Evolutionary conservation across 2,329 filamentous ascomycete species (phyloP).

Genomic region (Phialophora verrucosa): DNA sequence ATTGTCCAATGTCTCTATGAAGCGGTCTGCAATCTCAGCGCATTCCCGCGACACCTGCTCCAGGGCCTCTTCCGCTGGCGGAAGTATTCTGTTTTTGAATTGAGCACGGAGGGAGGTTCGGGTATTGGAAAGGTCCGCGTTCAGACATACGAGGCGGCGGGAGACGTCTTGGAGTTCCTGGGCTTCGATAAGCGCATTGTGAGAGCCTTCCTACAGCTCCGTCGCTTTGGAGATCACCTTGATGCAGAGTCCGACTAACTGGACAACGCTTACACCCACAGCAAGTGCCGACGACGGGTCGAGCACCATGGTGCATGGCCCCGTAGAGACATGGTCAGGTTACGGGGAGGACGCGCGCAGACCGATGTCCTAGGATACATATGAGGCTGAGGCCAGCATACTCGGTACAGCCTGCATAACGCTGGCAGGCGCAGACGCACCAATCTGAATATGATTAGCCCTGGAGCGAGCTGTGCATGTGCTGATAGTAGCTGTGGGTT

Average conservation of each 20-base stretch:
- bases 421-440: neutral
- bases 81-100: neutral
- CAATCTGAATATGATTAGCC: neutral
- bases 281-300: neutral
- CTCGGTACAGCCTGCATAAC: neutral
- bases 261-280: neutral
- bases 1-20: neutral
- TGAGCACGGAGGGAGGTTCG: neutral
- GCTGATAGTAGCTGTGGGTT: neutral
- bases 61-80: neutral
- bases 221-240: constrained; percentile 1
- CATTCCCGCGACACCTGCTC: neutral
- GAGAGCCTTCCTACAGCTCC: neutral
- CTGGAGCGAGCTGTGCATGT: neutral
- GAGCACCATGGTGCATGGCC: neutral
- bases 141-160: neutral
- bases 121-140: neutral
- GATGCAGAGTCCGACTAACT: neutral
- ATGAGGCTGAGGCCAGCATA: neutral
- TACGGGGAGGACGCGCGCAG: neutral
- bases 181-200: neutral
- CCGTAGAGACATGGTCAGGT: neutral
- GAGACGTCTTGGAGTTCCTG: neutral
- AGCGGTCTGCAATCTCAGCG: neutral
- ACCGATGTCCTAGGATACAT: neutral